Percentiles rank a stretch among this genome's conserved stretches.
Conservation (phyloP, 148 eudicot genomes). For the Rhododendron molle region DNA sequence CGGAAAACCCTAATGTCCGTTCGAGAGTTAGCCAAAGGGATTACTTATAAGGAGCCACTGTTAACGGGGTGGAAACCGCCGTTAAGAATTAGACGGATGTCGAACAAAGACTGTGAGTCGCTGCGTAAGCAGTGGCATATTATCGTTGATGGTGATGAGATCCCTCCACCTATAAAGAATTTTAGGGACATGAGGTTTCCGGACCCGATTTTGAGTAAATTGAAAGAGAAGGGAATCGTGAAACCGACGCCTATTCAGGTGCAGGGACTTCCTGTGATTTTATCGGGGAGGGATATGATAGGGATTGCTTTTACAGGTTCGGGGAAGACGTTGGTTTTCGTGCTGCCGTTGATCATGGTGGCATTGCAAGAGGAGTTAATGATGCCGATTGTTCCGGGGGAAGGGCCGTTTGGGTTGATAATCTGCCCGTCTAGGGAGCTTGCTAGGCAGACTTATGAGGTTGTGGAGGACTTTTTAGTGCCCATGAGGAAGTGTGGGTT, state of each 20-base stretch:
- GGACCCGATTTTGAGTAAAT: conserved; percentile 48
- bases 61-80: conserved; percentile 78
- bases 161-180: conserved; percentile 86
- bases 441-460: conserved; percentile 82
- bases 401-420: conserved; percentile 84
- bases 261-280: conserved; percentile 78
- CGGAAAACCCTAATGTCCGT: conserved; percentile 75
- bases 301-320: conserved; percentile 92
- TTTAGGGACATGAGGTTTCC: conserved; percentile 83
- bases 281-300: conserved; percentile 85
- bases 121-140: conserved; percentile 82
- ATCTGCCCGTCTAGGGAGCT: conserved; percentile 91
- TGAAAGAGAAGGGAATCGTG: conserved; percentile 65
- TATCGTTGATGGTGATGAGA: conserved; percentile 75
- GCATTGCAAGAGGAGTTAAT: conserved; percentile 79
- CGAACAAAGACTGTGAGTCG: conserved; percentile 48
- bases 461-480: conserved; percentile 58
- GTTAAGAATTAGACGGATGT: conserved; percentile 54
- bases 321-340: conserved; percentile 82
- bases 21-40: conserved; percentile 84
- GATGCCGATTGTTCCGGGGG: conserved; percentile 82
- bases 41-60: conserved; percentile 70
- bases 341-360: conserved; percentile 76
- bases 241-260: conserved; percentile 87
- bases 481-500: conserved; percentile 54